Base-by-base conservation (phyloP, 1,139 yeast genomes). In the Magnusiomyces suaveolens region DNA sequence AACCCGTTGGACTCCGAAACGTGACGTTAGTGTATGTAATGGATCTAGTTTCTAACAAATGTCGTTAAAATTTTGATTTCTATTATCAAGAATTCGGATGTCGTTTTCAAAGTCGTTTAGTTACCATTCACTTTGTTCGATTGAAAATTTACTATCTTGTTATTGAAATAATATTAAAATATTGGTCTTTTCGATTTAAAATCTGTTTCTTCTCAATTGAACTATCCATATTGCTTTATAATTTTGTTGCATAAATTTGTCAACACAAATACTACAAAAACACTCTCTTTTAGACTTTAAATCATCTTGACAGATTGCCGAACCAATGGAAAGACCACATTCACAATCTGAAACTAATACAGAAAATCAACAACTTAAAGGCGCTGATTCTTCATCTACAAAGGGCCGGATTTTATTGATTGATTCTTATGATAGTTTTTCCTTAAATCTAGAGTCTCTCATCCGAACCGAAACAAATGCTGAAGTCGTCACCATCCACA, bases 391-490 rank as follows among this genome's bases (percentile, higher is more conserved):
- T 36, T 36, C 18, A 16, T 29, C 33, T 29, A 10, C 8, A 36
- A 36, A 10, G 8, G 44, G 44, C 23, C 49, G 71, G 10, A 79
- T 87, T 54, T 80, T 92, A 21, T 79, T 92, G 57, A 80, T 92
- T 23, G 98, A 92, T 68, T 89, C 96, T 3, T 90, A 92, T 65
- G 98, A 92, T 68, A 90, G 97, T 12, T 92, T 90, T 74, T 85
- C 97, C 2, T 86, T 81, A 70, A 92, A 92, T 66, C 78, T 92
- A 54, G 79, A 81, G 39, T 77, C 79, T 55, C 75, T 90, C 39
- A 69, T 92, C n/a, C 79, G 77, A 59, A 68, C 69, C 20, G 74
- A 80, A 14, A 76, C 85, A 0, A 75, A 74, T 0, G 77, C 79
- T 43, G 69, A 74, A 41, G 92, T 88, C 14, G 71, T 78, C 39